Base-by-base conservation (phyloP, 805 yeast species). In the Saccharomycopsis sp. region DNA sequence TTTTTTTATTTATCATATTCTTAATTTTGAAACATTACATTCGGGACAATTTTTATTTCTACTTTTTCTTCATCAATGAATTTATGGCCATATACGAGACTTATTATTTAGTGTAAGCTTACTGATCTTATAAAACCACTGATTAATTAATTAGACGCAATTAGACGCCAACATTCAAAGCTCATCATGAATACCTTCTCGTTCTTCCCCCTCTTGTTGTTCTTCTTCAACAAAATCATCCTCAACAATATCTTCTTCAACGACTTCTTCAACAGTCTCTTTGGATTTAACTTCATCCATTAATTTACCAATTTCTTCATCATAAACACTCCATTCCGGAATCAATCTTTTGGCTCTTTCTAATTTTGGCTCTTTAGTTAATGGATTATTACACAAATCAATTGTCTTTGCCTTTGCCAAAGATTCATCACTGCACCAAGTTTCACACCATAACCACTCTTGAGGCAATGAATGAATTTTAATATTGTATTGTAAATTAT, bases 361-460 rank as follows among this genome's bases (percentile, higher is more conserved):
- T 18, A 83, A 59, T 52, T 84, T 85, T 17, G 81, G 78, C 52
- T 85, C 95, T 50, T 79, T 79, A 0, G 92, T 79, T 41, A 80
- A 55, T 2, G 95, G 95, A 51, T 86, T 84, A 56, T 81, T 81
- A 60, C 95, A 85, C 46, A 85, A 61, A 52, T 85, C 95, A 46
- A 85, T 81, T 9, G 88, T 80, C 55, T 76, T 81, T 2, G 95
- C 95, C 0, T 62, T 60, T 40, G 55, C 56, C 43, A 79, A 59
- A 26, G 73, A 62, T 37, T 69, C 79, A 47, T 77, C 83, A 23
- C 76, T 67, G 57, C 95, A 83, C 95, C 95, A 85, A 0, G 95
- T 85, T 53, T 85, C 95, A 60, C 94, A 86, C 95, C 95, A 86
- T 29, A 84, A 62, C 94, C 94, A 85, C 34, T 83, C 88, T 49